Base-by-base conservation (phyloP, 768 basidiomycete species). In the Boletus tomentosulus region DNA sequence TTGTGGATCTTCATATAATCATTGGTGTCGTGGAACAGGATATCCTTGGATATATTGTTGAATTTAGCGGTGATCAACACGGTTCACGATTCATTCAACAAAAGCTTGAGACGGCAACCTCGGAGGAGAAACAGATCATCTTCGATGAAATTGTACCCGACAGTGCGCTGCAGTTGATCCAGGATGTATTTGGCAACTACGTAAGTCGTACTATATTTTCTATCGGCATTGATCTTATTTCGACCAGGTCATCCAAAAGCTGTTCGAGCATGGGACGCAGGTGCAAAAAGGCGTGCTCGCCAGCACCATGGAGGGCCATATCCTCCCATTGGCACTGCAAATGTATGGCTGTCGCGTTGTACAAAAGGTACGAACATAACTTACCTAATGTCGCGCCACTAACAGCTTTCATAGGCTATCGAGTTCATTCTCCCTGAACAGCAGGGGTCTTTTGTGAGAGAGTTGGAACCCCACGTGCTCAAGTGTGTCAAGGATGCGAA, bases 81-180 rank as follows among this genome's bases (percentile, higher is more conserved):
- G 96, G 94, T n/a, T 97, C 94, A n/a, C 84, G 96, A 9, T 93
- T 98, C 70, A 94, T 99, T 56, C 96, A 98, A 67, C 85, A 89
- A 62, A 87, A 88, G 64, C 76, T 98, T 39, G 86, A 89, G 66
- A 74, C 72, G 2, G 87, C 92, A 6, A 78, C 82, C n/a, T 76
- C 77, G 37, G 91, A 92, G 55, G 92, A 93, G 63, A 86, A 84
- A 66, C 82, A 89, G 60, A 68, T 75, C 33, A 78, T 96, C 35
- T 97, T 93, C 57, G 84, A 89, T 46, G 96, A 98, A 73, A 89
- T 98, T 60, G 79, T 90, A 22, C 91, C 92, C 24, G 70, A 79
- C 41, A 83, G 87, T 63, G 78, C 84, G 4, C 69, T 93, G 45
- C 81, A 85, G 50, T 78, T 98, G 50, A 87, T 94, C 56, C 87